Evolutionary conservation across 2,329 filamentous ascomycete genomes (phyloP).

Genomic region (Chaetothyriales sp.): DNA sequence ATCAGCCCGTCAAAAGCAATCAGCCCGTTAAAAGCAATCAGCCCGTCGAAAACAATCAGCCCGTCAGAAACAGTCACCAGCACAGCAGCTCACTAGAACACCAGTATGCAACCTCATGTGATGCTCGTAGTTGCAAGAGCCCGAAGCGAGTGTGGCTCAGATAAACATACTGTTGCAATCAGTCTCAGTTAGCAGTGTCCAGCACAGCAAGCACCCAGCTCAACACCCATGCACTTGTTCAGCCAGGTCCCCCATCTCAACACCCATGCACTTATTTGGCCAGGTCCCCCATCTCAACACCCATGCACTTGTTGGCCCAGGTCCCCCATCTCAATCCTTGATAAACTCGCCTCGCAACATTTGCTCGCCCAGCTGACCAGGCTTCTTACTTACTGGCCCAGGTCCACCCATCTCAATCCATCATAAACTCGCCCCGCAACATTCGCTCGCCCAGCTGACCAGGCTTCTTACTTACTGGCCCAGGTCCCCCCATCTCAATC

Average conservation of each 20-base stretch:
- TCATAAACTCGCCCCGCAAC: constrained; percentile 93
- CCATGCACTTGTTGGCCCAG: not conserved
- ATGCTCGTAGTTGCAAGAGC: not conserved
- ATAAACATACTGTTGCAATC: not conserved
- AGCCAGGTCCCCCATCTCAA: not conserved
- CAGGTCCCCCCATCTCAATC: too few relatives aligned
- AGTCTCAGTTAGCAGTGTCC: not conserved
- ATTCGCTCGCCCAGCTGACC: constrained; percentile 96
- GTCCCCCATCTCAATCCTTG: not conserved
- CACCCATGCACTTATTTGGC: not conserved
- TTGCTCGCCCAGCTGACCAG: too few relatives aligned
- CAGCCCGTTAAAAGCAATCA: not conserved
- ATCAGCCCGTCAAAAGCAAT: not conserved
- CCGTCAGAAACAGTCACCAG: not conserved
- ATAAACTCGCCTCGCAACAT: too few relatives aligned
- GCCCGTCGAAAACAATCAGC: not conserved
- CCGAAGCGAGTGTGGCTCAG: not conserved
- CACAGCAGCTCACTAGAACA: not conserved
- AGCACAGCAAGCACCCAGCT: not conserved
- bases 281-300: not conserved
- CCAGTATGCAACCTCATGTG: not conserved
- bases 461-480: too few relatives aligned
- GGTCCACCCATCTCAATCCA: constrained; percentile 12
- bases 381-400: not conserved
- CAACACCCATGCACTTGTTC: not conserved